Evolutionary conservation across 148 eudicot genomes (phyloP).

Genomic region (Vaccinium myrtillus): DNA sequence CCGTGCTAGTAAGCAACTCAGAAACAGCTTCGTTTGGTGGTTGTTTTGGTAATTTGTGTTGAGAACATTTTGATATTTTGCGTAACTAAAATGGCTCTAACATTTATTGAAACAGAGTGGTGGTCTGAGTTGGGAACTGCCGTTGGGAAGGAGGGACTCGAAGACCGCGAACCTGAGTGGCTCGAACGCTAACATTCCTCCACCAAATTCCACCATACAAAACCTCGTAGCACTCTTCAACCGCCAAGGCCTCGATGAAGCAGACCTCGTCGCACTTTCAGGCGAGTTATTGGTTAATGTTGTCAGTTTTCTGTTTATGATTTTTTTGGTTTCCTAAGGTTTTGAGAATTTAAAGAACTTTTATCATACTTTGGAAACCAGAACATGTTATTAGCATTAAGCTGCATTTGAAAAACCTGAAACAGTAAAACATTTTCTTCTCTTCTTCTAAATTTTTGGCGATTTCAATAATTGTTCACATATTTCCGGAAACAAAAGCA

Average conservation of each 20-base stretch:
- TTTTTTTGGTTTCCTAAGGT: too few relatives aligned
- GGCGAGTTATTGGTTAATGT: constrained; percentile 34
- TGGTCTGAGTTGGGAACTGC: constrained; percentile 83
- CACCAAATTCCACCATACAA: constrained; percentile 65
- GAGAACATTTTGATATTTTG: background rate
- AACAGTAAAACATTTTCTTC: background rate
- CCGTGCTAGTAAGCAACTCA: constrained; percentile 51
- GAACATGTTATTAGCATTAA: background rate
- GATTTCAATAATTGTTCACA: background rate
- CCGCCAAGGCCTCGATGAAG: constrained; percentile 68
- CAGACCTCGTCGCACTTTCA: constrained; percentile 87
- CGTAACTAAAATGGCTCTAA: background rate
- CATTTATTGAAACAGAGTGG: constrained; percentile 55
- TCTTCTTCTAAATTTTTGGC: background rate
- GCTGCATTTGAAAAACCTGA: background rate
- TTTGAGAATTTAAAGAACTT: background rate
- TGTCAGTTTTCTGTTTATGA: background rate
- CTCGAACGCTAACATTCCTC: constrained; percentile 64
- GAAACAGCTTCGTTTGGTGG: background rate
- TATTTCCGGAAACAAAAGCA: background rate
- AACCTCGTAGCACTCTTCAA: constrained; percentile 49
- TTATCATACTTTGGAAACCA: background rate
- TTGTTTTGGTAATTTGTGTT: background rate
- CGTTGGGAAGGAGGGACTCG: constrained; percentile 87
- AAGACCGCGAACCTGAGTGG: constrained; percentile 52